Percentiles rank a stretch among this genome's conserved stretches.
Evolutionary conservation across 179 eudicot species (phyloP).

Genomic region (Gypsophila paniculata): DNA sequence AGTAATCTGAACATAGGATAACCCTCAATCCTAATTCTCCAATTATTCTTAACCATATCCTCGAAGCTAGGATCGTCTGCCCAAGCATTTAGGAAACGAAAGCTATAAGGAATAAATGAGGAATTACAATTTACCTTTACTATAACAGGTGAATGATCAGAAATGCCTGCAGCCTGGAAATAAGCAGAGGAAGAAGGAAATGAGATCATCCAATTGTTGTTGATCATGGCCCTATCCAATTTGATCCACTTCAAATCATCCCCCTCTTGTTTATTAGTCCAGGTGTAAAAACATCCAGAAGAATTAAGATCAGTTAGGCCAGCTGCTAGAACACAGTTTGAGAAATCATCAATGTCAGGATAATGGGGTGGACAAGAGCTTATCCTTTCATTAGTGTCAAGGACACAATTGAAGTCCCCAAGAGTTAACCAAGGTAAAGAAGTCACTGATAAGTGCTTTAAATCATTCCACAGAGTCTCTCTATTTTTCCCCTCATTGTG

Average conservation of each 20-base stretch:
- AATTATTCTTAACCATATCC: not conserved
- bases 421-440: not conserved
- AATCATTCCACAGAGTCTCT: not conserved
- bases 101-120: not conserved
- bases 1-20: not conserved
- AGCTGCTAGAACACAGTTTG: not conserved
- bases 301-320: not conserved
- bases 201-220: not conserved
- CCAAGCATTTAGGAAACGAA: not conserved
- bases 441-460: too few species aligned
- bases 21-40: not conserved
- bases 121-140: not conserved
- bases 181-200: not conserved
- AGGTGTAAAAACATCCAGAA: not conserved
- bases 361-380: not conserved
- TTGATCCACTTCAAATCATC: not conserved
- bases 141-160: not conserved
- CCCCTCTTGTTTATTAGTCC: not conserved
- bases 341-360: not conserved
- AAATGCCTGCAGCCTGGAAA: not conserved
- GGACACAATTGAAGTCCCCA: not conserved
- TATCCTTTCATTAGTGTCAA: not conserved
- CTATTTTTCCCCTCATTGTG: not conserved
- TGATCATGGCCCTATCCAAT: not conserved
- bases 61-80: not conserved